Percentiles rank a stretch among this genome's conserved stretches.
phyloP scores from a whole-genome alignment of 805 yeast species.

The Pichia heedii region DNA sequence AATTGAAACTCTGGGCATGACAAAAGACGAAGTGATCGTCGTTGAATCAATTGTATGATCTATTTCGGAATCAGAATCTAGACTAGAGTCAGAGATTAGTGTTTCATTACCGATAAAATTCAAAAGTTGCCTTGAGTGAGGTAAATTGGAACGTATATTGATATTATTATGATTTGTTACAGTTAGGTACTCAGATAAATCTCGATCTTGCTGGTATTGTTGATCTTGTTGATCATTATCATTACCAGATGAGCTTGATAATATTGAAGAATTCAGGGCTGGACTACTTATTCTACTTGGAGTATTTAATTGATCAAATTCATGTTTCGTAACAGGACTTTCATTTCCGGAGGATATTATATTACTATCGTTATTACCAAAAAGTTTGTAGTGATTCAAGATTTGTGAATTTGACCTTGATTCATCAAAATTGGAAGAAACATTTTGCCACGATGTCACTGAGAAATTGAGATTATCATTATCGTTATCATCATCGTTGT shows the following conservation, averaged over 20 bases:
- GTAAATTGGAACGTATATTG: constrained; percentile 2
- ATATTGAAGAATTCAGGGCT: constrained; percentile 21
- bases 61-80: constrained; percentile 11
- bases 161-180: not conserved
- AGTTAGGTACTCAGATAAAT: not conserved
- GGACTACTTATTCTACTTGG: constrained; percentile 13
- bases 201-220: not conserved
- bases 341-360: constrained; percentile 4
- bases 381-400: too few species aligned
- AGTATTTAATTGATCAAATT: not conserved
- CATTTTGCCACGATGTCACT: constrained; percentile 29
- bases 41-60: constrained; percentile 23
- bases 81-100: constrained; percentile 12
- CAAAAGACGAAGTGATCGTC: constrained; percentile 27
- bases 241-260: constrained; percentile 26
- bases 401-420: not conserved
- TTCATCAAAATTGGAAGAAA: constrained; percentile 12
- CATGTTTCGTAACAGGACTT: constrained; percentile 1
- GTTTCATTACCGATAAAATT: too few species aligned
- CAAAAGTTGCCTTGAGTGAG: too few species aligned
- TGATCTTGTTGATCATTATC: constrained; percentile 10
- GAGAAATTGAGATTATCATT: constrained; percentile 22
- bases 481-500: constrained; percentile 6
- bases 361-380: constrained; percentile 2
- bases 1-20: constrained; percentile 30